A percentile compares a stretch with the other conserved stretches of the same genome.
These are phyloP conservation scores for Schizosaccharomyces octosporus DNA, from an alignment of 805 yeast genomes.

Conservation along the genomic window DNA sequence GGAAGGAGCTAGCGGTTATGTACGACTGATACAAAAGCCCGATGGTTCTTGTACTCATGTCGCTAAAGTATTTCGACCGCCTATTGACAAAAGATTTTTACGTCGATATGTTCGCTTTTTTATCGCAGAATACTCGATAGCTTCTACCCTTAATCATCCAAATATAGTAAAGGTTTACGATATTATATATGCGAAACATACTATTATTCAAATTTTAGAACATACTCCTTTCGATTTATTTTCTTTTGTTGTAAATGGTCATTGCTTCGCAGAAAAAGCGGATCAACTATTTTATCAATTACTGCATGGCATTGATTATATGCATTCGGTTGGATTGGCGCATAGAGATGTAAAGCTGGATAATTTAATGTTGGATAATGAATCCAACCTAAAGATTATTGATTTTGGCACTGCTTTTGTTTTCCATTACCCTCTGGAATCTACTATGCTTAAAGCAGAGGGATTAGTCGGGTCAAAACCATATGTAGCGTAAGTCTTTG, in stretches of 20 bases:
- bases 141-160: slow-evolving; percentile 51
- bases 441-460: slow-evolving; percentile 34
- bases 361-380: slow-evolving; percentile 58
- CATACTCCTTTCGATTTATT: slow-evolving; percentile 80
- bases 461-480: slow-evolving; percentile 95
- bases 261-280: slow-evolving; percentile 44
- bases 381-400: slow-evolving; percentile 62
- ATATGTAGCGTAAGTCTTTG: slow-evolving; percentile 31
- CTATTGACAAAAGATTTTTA: slow-evolving; percentile 33
- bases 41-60: slow-evolving; percentile 45
- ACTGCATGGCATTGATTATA: slow-evolving; percentile 42
- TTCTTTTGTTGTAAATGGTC: slow-evolving; percentile 72
- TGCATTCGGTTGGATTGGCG: slow-evolving; percentile 66
- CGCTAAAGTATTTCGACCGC: slow-evolving; percentile 59
- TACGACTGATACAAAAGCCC: slow-evolving; percentile 43
- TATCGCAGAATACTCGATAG: slow-evolving; percentile 57
- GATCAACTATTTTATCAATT: slow-evolving; percentile 68
- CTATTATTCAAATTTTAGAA: slow-evolving; percentile 65
- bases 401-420: slow-evolving; percentile 87
- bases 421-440: slow-evolving; percentile 40
- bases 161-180: slow-evolving; percentile 66
- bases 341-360: slow-evolving; percentile 84
- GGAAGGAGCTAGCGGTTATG: slow-evolving; percentile 87
- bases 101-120: slow-evolving; percentile 55
- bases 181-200: slow-evolving; percentile 39